Evolutionary conservation across 2,329 filamentous ascomycete species (phyloP), one percentile per base, ranked within the genome.

Genomic region (Exophiala spinifera): DNA sequence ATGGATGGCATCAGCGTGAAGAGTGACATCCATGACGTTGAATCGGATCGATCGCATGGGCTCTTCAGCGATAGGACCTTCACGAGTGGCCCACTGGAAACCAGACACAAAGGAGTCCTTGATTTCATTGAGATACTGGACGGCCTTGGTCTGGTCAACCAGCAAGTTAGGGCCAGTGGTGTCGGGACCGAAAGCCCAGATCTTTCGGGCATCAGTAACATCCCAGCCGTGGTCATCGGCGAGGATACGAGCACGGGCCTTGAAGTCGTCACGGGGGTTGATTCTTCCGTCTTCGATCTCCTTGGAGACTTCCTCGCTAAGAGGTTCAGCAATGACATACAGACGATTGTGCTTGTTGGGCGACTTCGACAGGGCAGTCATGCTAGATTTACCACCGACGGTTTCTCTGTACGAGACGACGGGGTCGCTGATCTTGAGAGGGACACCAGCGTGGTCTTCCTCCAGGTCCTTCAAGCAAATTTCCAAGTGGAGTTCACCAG

Each of bases 301-400:
- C 71, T 85, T 84, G 68, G 89, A 82, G 59, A 99, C 87, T 68
- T 97, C 94, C 84, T 99, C 94, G 43, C 84, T 84, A 53, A 99
- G 82, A 68, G 94, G 94, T 79, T 91, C 80, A 64, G 94, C 94
- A 76, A 83, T 84, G 79, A 99, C 86, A 83, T 97, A 99, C 60
- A 99, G 84, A 91, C 94, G 92, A 85, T 99, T 99, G 88, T 99
- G 94, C 90, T 99, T 99, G 89, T 99, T 99, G 81, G 94, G 94
- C 46, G 94, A 99, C 84, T 99, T 99, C 78, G 94, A 97, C 70
- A 99, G 83, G 66, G 94, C 94, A 71, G 89, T 95, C 71, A 97
- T 97, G 84, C 86, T 89, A 52, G 94, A 97, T 73, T 85, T 85
- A 70, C 64, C 82, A 67, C 77, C 76, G 70, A 99, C 92, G 63